Percentiles rank a stretch among this genome's conserved stretches.
Conservation (phyloP, 1,139 yeast genomes). For the Protomyces arabidopsidicola region DNA sequence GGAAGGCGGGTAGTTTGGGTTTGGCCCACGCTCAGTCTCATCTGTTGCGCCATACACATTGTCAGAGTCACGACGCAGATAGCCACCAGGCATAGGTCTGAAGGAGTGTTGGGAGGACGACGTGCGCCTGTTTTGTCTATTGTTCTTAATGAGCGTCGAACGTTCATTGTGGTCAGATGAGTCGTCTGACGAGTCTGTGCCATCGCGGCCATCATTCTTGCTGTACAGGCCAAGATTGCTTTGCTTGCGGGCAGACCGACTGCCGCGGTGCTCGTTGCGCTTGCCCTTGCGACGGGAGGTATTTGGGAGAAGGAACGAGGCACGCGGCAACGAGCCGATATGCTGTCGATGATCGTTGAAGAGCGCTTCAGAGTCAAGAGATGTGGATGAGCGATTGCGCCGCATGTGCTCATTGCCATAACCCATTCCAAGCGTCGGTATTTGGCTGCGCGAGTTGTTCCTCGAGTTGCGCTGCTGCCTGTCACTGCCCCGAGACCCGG, state of each 20-base stretch:
- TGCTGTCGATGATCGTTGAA: slow-evolving; percentile 23
- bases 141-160: slow-evolving; percentile 6
- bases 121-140: slow-evolving; percentile 7
- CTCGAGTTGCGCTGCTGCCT: slow-evolving; percentile 3
- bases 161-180: slow-evolving; percentile 18
- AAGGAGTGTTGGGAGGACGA: slow-evolving; percentile 21
- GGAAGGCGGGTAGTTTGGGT: slow-evolving; percentile 24
- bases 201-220: slow-evolving; percentile 1
- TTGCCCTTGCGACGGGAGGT: slow-evolving; percentile 12
- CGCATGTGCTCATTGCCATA: slow-evolving; percentile 4
- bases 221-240: background rate
- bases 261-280: background rate
- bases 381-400: slow-evolving; percentile 9
- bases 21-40: background rate
- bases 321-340: slow-evolving; percentile 17
- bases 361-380: slow-evolving; percentile 19
- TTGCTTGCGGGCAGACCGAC: background rate
- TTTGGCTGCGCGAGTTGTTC: slow-evolving; percentile 16
- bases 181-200: background rate
- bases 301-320: slow-evolving; percentile 6
- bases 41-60: slow-evolving; percentile 13
- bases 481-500: slow-evolving; percentile 19
- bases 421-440: slow-evolving; percentile 16
- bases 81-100: background rate
- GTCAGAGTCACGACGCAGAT: slow-evolving; percentile 9